Base-by-base conservation (phyloP, 768 basidiomycete species). In the Russula abietina region DNA sequence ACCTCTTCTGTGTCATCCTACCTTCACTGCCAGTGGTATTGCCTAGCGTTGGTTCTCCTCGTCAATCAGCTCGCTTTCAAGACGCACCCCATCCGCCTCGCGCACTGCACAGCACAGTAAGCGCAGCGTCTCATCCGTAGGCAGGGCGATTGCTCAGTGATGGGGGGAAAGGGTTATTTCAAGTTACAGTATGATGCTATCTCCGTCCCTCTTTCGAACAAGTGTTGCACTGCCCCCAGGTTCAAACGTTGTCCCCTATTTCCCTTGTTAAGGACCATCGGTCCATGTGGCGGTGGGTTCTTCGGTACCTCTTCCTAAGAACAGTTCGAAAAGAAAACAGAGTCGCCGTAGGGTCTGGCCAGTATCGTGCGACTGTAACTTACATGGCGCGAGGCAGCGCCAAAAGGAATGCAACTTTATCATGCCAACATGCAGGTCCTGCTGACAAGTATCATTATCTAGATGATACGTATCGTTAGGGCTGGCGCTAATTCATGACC, bases 31-130 rank as follows among this genome's bases (percentile, higher is more conserved):
- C 28, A 69, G 59, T 2, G 63, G 53, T 3, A 43, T 33, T 45
- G 52, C 55, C 28, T 61, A 57, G 59, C 53, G 63, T 39, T 45
- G 49, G 14, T 59, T 64, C 49, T 65, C 57, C 50, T 66, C 67
- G 33, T 71, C 71, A 43, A 71, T 71, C 3, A 17, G 58, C 33
- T 70, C 69, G 45, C 64, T 69, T 50, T 66, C 59, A 9, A 59
- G 66, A 24, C 62, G 64, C 16, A 69, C 70, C 28, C 71, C 71
- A 11, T 46, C 28, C 41, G 39, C 28, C 24, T 69, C 32, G 19
- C 71, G 71, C 22, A 54, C 16, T 6, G 54, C 61, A 26, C 71
- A 39, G 38, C 38, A 14, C 5, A 61, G 45, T 70, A 56, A 17
- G 60, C 48, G n/a, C 12, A 71, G 62, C 8, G 73, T 70, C 64